Evolutionary conservation across 2,329 filamentous ascomycete species (phyloP), one percentile per base, ranked within the genome.

Genomic region (Torrubiella hemipterigena): DNA sequence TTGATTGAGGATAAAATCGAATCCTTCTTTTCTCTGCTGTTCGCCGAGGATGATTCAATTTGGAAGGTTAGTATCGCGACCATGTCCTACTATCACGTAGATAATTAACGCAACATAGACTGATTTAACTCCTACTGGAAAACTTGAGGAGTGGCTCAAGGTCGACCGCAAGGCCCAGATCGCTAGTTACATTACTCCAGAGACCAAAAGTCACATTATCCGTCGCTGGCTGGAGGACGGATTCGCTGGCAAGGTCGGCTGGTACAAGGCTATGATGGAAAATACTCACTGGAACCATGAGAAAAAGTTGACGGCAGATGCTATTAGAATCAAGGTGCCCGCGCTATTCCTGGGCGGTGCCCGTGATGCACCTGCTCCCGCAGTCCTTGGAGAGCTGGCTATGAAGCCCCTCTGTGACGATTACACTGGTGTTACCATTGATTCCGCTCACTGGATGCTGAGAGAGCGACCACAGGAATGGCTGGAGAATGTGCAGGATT

Each of bases 391-490:
- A 8, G 20, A 22, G 8, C 20, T 22, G 8, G 11, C 32, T 6
- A 40, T 50, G 27, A 30, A 37, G 15, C 29, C 30, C 0, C 20
- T 22, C 20, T 22, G 20, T n/a, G 8, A 22, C 8, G 20, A 22
- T n/a, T 22, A 22, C 20, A 22, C 20, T 22, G 20, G 20, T n/a
- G 8, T 8, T 22, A 34, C 27, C 19, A 41, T 47, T 12, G 31
- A 40, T 16, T 36, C 32, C 3, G 48, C 40, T 1, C 52, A 55
- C 18, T 54, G 49, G 50, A 42, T 41, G 3, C 30, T 49, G 4
- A 30, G 50, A n/a, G 50, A 54, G 36, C 40, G 39, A 21, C 50
- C 51, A 3, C 34, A 27, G 7, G 42, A 44, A 20, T 40, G 51
- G 28, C 48, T 44, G 2, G 19, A 38, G 27, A 43, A 45, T 33